Evolutionary conservation across 129 eudicot species (phyloP).

Genomic region (Tagetes erecta): DNA sequence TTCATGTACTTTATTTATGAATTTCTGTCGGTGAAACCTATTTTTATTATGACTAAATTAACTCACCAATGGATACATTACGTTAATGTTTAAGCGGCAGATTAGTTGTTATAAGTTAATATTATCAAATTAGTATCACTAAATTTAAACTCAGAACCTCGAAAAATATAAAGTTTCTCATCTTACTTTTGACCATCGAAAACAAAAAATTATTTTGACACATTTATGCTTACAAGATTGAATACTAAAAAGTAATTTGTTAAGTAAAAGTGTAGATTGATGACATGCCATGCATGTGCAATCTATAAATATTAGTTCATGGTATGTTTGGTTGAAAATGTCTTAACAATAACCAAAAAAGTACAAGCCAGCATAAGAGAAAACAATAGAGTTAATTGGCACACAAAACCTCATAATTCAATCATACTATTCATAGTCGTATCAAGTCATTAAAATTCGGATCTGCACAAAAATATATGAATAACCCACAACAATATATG

Average conservation of each 20-base stretch:
- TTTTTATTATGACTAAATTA: too few species aligned
- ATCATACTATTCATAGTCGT: neutral
- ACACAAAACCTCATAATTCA: neutral
- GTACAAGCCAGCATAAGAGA: constrained; percentile 11
- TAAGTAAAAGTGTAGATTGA: neutral
- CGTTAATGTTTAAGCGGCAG: too few species aligned
- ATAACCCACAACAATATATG: too few species aligned
- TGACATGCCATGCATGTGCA: constrained; percentile 40
- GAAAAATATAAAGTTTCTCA: too few species aligned
- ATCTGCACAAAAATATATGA: neutral
- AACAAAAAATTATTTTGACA: too few species aligned
- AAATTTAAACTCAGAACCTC: too few species aligned
- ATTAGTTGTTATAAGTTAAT: too few species aligned
- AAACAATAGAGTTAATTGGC: neutral
- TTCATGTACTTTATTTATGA: neutral
- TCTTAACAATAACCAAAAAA: neutral
- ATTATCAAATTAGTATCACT: too few species aligned
- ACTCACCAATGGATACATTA: too few species aligned
- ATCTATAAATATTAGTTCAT: constrained; percentile 21
- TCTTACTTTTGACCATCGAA: too few species aligned
- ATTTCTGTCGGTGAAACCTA: neutral
- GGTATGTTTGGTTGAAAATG: constrained; percentile 27
- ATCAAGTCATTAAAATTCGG: neutral
- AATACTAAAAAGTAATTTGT: too few species aligned
- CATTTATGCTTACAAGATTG: too few species aligned